Conservation (phyloP, 257 asterid genomes). For the Striga asiatica region DNA sequence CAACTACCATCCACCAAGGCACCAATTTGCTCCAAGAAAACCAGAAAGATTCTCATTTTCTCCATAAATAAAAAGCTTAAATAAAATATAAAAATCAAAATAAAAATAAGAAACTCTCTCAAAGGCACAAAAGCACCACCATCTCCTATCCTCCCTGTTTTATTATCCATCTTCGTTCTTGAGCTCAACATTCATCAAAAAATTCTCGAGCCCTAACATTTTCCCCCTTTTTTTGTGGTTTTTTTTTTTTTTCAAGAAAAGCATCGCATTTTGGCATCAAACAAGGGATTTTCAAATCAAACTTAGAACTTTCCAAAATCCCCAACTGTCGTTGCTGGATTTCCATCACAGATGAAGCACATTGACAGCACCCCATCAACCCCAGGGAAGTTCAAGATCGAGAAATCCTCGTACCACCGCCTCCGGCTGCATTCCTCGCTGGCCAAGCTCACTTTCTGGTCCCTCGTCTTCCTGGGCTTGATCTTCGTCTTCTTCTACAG, state of each 20-base stretch:
- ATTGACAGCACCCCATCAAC: constrained; percentile 60
- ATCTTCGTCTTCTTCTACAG: constrained; percentile 68
- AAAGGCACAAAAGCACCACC: constrained; percentile 12
- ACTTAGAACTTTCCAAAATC: constrained; percentile 21
- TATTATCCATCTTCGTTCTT: constrained; percentile 11
- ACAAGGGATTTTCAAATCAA: constrained; percentile 9
- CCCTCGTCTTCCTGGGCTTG: constrained; percentile 66
- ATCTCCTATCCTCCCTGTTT: constrained; percentile 15
- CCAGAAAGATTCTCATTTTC: constrained; percentile 63
- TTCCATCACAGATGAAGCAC: constrained; percentile 52
- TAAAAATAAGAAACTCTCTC: constrained; percentile 7
- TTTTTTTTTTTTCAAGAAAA: constrained; percentile 5
- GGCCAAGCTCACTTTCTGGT: constrained; percentile 87
- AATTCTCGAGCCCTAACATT: constrained; percentile 27
- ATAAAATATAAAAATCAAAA: too few species aligned
- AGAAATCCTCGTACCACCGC: constrained; percentile 57
- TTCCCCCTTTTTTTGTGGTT: background rate
- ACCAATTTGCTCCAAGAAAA: constrained; percentile 32
- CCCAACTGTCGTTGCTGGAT: constrained; percentile 16
- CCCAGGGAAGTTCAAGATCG: constrained; percentile 97
- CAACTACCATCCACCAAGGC: too few species aligned
- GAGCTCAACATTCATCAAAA: constrained; percentile 15
- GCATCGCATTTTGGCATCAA: constrained; percentile 15
- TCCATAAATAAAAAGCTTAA: constrained; percentile 23
- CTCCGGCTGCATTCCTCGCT: constrained; percentile 65